Base-by-base conservation (phyloP, 148 eudicot genomes). In the Rhododendron kiyosumense region DNA sequence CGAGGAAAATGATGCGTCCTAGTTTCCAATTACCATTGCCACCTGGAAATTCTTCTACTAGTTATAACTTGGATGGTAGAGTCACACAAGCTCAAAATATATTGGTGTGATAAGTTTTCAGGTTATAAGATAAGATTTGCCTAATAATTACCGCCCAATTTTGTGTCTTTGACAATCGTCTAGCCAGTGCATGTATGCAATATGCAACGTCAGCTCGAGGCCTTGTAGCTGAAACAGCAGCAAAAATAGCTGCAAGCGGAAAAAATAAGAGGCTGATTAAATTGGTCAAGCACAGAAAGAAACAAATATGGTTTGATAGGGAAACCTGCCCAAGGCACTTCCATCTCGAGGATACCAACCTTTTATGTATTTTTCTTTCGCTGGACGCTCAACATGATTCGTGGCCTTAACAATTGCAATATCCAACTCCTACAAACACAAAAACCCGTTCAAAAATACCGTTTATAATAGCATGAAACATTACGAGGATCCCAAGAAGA, bases 201-300 rank as follows among this genome's bases (percentile, higher is more conserved):
- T 97, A 97, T 4, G 96, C 99, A 85, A 95, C 97, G 89, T 97
- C 99, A 87, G 99, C 99, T 54, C 98, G 94, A 81, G 99, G 98
- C 85, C 97, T 87, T 74, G 94, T 91, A 84, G 98, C 98, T 17
- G 98, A 97, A 84, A 97, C 85, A 36, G 98, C 95, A 81, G 92
- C 92, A 88, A 95, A 95, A 74, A 97, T 91, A 65, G 98, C 99
- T 97, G 94, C 89, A 90, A 57, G 82, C 38, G 45, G 4, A 48
- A 87, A 84, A 51, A 38, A 87, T 57, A 77, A 67, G 77, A 75
- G n/a, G 79, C 79, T 38, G 46, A 38, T 34, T 75, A 75, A 34
- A 17, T 75, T 7, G 46, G 79, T 38, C 36, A 0, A 75, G 45
- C 2, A 34, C 79, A 75, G 3, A 38, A 38, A 36, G 51, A 76